Evolutionary conservation across 2,329 filamentous ascomycete species (phyloP).

Genomic region (Neonectria neomacrospora): DNA sequence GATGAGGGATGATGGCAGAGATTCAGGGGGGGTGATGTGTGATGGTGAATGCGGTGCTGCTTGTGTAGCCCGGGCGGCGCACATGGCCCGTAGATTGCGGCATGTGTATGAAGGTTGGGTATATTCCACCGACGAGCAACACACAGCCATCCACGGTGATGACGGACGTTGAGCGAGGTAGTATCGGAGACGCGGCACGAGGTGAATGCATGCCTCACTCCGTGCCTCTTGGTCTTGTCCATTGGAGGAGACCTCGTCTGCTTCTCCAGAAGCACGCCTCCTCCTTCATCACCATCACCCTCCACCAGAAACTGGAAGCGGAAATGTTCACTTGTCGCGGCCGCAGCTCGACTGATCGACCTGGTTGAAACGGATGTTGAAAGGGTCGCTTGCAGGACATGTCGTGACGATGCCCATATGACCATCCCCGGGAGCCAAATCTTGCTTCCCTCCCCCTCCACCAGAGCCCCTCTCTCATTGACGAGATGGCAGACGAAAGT

Average conservation of each 20-base stretch:
- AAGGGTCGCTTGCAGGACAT: constrained; percentile 9
- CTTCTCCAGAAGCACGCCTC: constrained; percentile 21
- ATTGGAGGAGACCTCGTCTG: constrained; percentile 17
- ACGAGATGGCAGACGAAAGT: not conserved
- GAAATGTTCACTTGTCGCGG: constrained; percentile 15
- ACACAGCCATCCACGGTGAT: constrained; percentile 19
- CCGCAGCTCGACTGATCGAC: constrained; percentile 12
- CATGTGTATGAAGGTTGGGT: constrained; percentile 3
- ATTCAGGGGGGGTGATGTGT: constrained; percentile 8
- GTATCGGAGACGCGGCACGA: constrained; percentile 27
- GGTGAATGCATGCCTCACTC: constrained; percentile 13
- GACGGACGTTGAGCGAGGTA: constrained; percentile 24
- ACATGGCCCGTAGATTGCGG: constrained; percentile 12
- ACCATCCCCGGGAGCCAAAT: constrained; percentile 1
- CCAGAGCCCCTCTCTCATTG: not conserved
- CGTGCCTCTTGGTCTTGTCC: constrained; percentile 15
- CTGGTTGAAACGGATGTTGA: constrained; percentile 2
- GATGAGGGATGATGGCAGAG: constrained; percentile 15
- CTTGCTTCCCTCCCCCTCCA: not conserved
- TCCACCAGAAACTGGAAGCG: constrained; percentile 25
- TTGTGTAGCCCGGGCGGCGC: constrained; percentile 10
- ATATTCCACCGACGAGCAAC: constrained; percentile 20
- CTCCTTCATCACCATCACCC: constrained; percentile 19
- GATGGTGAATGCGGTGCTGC: constrained; percentile 11
- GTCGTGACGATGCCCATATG: constrained; percentile 12